Evolutionary conservation across 106 monocot genomes (phyloP), one percentile per base, ranked within the genome.

Genomic region (Apostasia shenzhenica): DNA sequence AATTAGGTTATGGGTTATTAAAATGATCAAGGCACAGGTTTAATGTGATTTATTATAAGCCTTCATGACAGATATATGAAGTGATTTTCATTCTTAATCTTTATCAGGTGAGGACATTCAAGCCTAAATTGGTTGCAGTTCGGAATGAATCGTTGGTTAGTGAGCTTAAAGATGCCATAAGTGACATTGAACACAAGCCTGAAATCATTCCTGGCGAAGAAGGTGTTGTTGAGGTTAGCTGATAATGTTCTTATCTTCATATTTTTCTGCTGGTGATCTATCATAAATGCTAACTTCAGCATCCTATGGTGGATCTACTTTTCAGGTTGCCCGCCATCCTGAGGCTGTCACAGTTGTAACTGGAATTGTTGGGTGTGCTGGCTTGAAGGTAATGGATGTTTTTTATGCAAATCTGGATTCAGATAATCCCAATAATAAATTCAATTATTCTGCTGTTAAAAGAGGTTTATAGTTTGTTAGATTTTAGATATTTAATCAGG

Each of bases 321-420:
- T 57, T 76, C 76, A 95, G 95, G 95, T 91, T 78, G 91, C 95
- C 70, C 84, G 91, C 67, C 95, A 95, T 75, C 91, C 85, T 61
- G 95, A 95, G 72, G 91, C 91, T 53, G 88, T 86, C 44, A 80
- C 91, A 64, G 95, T 95, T 48, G 91, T 95, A 69, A 95, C 95
- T 59, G 95, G 95, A 74, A 95, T 95, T 75, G 95, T 95, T 71
- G 95, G 95, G 14, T 95, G 95, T 89, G 95, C 95, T 14, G 95
- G 95, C 14, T 77, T 95, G 69, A 95, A 91, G 95, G 95, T 95
- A 85, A 56, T 48, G 38, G 38, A 45, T 71, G 41, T 51, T 6
- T 8, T 52, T 52, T 81, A 26, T 57, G 2, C 5, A 52, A 4
- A 6, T 52, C 4, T 52, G 4, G 4, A 52, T 52, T 52, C 10